Percentiles rank a stretch among this genome's conserved stretches.
phyloP scores from a whole-genome alignment of 371 early-diverging fungal genomes.

The Apophysomyces trapeziformis region DNA sequence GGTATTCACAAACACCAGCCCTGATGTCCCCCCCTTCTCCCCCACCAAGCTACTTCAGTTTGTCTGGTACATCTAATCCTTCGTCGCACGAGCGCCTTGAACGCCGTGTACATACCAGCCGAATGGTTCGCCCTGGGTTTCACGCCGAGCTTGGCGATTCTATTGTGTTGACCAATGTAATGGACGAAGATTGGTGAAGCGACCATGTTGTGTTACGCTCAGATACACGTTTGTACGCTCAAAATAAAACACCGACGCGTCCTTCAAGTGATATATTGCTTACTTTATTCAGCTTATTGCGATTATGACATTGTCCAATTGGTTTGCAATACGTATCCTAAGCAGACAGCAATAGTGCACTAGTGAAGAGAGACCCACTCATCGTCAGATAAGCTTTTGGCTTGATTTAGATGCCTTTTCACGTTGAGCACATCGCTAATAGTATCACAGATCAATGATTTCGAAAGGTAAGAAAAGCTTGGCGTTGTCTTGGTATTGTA shows the following conservation, averaged over 20 bases:
- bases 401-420: no score
- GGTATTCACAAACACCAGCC: conserved; percentile 24
- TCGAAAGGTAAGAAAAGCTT: conserved; percentile 1
- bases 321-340: no score
- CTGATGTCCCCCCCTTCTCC: conserved; percentile 23
- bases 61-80: conserved; percentile 4
- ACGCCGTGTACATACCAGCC: conserved; percentile 18
- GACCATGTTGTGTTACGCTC: no score
- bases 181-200: neutral
- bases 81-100: conserved; percentile 15
- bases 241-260: no score
- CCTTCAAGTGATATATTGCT: no score
- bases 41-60: conserved; percentile 38
- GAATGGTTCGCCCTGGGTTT: conserved; percentile 31
- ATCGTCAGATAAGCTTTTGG: no score
- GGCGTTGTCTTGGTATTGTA: conserved; percentile 5
- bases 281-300: no score
- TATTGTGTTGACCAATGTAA: conserved; percentile 4
- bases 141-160: conserved; percentile 28
- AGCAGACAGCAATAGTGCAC: no score
- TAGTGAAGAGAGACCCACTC: no score
- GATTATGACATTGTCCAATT: no score
- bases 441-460: neutral
- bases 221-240: no score
- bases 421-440: no score